Evolutionary conservation across 75 land plant genomes (phyloP), one percentile per base, ranked within the genome.

Genomic region (Picea sitchensis): DNA sequence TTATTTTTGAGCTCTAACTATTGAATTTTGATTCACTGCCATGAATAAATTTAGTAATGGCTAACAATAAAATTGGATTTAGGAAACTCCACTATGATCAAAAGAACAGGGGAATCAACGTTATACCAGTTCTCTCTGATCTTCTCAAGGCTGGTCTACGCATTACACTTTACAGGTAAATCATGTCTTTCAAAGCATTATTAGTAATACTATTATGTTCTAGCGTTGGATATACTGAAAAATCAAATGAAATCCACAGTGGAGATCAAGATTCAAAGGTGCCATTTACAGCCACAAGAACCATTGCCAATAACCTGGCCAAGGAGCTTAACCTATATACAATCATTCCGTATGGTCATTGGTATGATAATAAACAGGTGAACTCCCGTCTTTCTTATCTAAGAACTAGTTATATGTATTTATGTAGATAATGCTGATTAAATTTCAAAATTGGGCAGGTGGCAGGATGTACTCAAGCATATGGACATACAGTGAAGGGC

Each of bases 251-350:
- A 67, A 67, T 14, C 34, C 34, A 61, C 68, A 81, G 80, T 65
- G 83, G 83, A 21, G 83, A 82, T 21, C 80, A 82, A 17, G 83
- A 82, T 13, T 4, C 83, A 67, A 59, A 56, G 14, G 77, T 82
- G 21, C 83, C 83, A 26, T 67, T 82, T 21, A 82, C 83, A 14
- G 61, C 69, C 11, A 82, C 80, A 14, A 57, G 83, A 41, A 68
- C 65, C 38, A 67, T 77, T 58, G 64, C 75, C 20, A n/a, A 67
- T 14, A 65, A 51, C 23, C 8, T 82, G 4, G 83, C 80, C 0
- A 78, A 78, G 34, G 69, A 77, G 31, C 51, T 65, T 36, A 65
- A 77, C 51, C 80, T 82, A 23, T 18, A 20, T 15, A 14, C 73
- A 20, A 0, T 65, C 14, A 59, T 44, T 47, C 0, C 77, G 9